These are phyloP conservation scores for Syzygium grande DNA, from an alignment of 345 rosid genomes.

Conservation along the genomic window DNA sequence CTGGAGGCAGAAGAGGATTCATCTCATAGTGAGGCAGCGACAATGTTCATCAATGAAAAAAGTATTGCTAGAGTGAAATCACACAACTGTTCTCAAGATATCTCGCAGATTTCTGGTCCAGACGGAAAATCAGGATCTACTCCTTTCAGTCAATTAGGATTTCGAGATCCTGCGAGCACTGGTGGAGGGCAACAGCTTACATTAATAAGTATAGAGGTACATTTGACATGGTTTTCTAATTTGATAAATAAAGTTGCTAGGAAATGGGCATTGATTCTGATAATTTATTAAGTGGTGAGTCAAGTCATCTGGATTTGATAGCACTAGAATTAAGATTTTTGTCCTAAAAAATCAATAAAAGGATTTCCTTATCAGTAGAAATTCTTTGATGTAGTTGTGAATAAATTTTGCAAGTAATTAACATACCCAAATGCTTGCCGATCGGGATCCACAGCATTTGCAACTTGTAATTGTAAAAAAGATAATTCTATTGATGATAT, in stretches of 20 bases:
- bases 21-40: slow-evolving; percentile 1
- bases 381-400: not conserved
- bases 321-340: not conserved
- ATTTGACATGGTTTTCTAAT: not conserved
- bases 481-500: not conserved
- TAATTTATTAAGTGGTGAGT: not conserved
- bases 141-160: slow-evolving; percentile 93
- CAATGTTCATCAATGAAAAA: slow-evolving; percentile 18
- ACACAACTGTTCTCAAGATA: slow-evolving; percentile 32
- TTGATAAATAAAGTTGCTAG: not conserved
- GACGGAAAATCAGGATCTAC: slow-evolving; percentile 61
- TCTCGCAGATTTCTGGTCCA: slow-evolving; percentile 92
- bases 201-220: slow-evolving; percentile 84
- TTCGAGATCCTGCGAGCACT: slow-evolving; percentile 89
- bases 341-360: not conserved
- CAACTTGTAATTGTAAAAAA: not conserved
- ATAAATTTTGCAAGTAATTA: not conserved
- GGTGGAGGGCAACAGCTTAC: slow-evolving; percentile 96
- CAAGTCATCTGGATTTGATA: not conserved
- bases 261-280: not conserved
- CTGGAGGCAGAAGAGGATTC: slow-evolving; percentile 17
- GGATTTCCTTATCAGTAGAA: not conserved
- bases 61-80: slow-evolving; percentile 15
- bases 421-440: not conserved
- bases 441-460: not conserved